Evolutionary conservation across 2,329 filamentous ascomycete genomes (phyloP).

Genomic region (Monilinia aucupariae): DNA sequence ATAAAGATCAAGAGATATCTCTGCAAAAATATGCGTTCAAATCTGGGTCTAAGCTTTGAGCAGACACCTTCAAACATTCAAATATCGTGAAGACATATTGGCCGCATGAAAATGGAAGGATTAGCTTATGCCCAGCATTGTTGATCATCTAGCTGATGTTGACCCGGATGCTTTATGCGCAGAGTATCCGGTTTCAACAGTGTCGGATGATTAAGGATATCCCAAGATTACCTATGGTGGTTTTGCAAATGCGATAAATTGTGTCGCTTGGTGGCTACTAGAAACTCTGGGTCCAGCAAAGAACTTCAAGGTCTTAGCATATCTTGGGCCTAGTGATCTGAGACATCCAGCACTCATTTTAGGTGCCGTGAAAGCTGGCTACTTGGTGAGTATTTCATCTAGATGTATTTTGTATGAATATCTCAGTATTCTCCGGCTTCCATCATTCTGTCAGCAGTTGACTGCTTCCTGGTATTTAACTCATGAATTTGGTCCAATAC

Average conservation of each 20-base stretch:
- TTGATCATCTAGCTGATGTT: not conserved
- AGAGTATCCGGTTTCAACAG: constrained; percentile 3
- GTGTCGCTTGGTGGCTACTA: constrained; percentile 21
- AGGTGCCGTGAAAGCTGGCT: constrained; percentile 7
- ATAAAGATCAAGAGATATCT: not conserved
- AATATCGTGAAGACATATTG: not conserved
- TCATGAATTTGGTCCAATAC: not conserved
- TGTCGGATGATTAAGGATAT: constrained; percentile 10
- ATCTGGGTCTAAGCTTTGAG: not conserved
- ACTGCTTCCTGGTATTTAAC: not conserved
- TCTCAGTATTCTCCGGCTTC: too few species aligned
- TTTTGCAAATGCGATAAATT: constrained; percentile 24
- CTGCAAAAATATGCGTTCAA: not conserved
- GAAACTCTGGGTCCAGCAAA: constrained; percentile 13
- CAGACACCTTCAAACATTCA: not conserved
- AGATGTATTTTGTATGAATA: not conserved
- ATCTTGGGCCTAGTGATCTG: constrained; percentile 36
- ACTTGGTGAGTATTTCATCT: not conserved
- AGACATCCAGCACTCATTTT: constrained; percentile 2
- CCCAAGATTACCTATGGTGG: constrained; percentile 15
- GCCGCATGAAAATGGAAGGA: not conserved
- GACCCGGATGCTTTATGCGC: not conserved
- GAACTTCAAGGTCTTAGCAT: constrained; percentile 40
- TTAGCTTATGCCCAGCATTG: not conserved
- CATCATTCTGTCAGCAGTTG: not conserved